Evolutionary conservation across 768 basidiomycete species (phyloP), one percentile per base, ranked within the genome.

Genomic region (Coprinopsis marcescibilis): DNA sequence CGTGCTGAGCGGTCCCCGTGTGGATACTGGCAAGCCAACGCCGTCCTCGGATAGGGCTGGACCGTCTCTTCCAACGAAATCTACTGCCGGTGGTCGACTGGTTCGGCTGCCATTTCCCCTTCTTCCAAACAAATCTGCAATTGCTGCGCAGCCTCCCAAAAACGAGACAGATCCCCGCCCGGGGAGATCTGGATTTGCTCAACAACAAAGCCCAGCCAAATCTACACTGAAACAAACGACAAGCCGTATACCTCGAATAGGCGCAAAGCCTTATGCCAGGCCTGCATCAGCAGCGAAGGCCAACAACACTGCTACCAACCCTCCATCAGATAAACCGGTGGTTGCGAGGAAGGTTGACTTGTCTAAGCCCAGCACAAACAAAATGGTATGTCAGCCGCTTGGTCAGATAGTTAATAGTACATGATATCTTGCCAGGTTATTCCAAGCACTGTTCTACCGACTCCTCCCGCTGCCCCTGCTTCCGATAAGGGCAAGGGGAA

Each of bases 161-260:
- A n/a, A n/a, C n/a, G n/a, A n/a, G n/a, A n/a, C n/a, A n/a, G n/a
- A n/a, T n/a, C n/a, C n/a, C n/a, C n/a, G n/a, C n/a, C n/a, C n/a
- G n/a, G n/a, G n/a, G n/a, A n/a, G n/a, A n/a, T n/a, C n/a, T n/a
- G n/a, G n/a, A n/a, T n/a, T n/a, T n/a, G n/a, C n/a, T n/a, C n/a
- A n/a, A n/a, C n/a, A n/a, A n/a, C 27, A 43, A 49, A 67, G 62
- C 51, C 60, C 68, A 30, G 50, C 55, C 3, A 76, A 72, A 46
- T 76, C 77, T 14, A 69, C 51, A 36, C 56, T 82, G 43, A 78
- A 72, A 55, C 76, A 80, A 51, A 60, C 67, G 6, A 71, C 67
- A 0, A 81, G 82, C 60, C 71, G 71, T 58, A 84, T 84, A 54
- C 82, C 82, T 14, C 71, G 82, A 49, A 77, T 79, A 33, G 72